phyloP scores from a whole-genome alignment of 2,329 filamentous ascomycete species.

The Polytolypa hystricis region DNA sequence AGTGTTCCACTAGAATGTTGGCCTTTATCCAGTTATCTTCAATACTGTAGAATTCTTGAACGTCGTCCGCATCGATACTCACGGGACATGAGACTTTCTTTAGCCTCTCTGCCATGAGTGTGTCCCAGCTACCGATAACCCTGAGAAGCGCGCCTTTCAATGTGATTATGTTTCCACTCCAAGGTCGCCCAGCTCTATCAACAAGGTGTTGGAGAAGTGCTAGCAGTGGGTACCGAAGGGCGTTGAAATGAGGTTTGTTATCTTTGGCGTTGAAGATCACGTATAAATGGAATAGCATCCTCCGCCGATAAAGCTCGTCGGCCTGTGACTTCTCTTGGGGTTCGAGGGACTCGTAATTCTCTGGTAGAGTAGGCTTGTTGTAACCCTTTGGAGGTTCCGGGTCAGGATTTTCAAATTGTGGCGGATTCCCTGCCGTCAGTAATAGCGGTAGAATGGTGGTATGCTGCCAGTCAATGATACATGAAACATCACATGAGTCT shows the following conservation, averaged over 20 bases:
- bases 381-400: constrained; percentile 9
- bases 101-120: constrained; percentile 6
- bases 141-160: constrained; percentile 15
- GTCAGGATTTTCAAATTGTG: constrained; percentile 18
- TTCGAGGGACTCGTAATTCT: constrained; percentile 12
- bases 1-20: constrained; percentile 14
- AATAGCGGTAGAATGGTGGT: constrained; percentile 12
- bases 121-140: constrained; percentile 10
- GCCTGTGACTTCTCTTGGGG: constrained; percentile 12
- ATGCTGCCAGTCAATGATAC: constrained; percentile 20
- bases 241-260: constrained; percentile 16
- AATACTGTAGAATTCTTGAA: constrained; percentile 10
- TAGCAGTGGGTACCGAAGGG: constrained; percentile 14
- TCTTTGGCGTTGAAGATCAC: constrained; percentile 15
- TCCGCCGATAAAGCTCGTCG: constrained; percentile 14
- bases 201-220: constrained; percentile 15
- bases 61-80: constrained; percentile 10
- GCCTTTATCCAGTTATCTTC: constrained; percentile 15
- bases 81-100: constrained; percentile 10
- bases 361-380: constrained; percentile 12
- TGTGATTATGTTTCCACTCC: constrained; percentile 16
- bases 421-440: constrained; percentile 14
- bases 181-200: constrained; percentile 15
- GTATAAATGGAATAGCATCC: constrained; percentile 15
- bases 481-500: constrained; percentile 13